Evolutionary conservation across 208 protist species (phyloP), one percentile per base, ranked within the genome.

Genomic region (Lotmaria passim): DNA sequence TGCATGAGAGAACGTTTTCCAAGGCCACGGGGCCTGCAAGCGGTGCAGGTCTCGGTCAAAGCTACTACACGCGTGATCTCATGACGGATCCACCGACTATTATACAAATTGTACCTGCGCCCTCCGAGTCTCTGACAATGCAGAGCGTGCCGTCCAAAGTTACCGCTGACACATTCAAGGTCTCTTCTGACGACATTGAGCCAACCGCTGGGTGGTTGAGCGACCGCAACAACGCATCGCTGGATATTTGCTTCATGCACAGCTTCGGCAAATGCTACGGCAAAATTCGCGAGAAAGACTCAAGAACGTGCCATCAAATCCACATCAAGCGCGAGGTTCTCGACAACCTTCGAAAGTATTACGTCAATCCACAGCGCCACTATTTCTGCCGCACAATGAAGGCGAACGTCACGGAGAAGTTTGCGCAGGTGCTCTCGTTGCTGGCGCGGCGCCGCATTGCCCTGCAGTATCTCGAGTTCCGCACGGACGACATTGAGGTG

Each of bases 181-280:
- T 87, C 19, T 79, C 67, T 19, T 71, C 80, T 14, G 67, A 69
- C 19, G 82, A 87, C 43, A 62, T 87, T 38, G 82, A 87, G 57
- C 82, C 82, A 31, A 87, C 82, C 3, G 75, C 70, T 14, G 82
- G 82, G 5, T 87, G 82, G 82, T 64, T 84, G 31, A 81, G 75
- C 24, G 78, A 84, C 60, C 73, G 79, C 30, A 83, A 87, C 64
- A 84, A 83, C 55, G 51, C 78, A 23, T 73, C 70, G 34, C 65
- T 87, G 12, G 79, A 84, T 41, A 87, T 87, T 34, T 87, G 82
- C 65, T 87, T 87, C 59, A 87, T 87, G 82, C 82, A 87, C 75
- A 87, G 82, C 65, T 87, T 87, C 36, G 78, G 78, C 24, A 87
- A 87, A 43, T 87, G 82, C 50, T 77, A 73, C 44, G 82, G 82